Conservation (phyloP, 2,329 filamentous ascomycete species). For the Phyllosticta capitalensis region DNA sequence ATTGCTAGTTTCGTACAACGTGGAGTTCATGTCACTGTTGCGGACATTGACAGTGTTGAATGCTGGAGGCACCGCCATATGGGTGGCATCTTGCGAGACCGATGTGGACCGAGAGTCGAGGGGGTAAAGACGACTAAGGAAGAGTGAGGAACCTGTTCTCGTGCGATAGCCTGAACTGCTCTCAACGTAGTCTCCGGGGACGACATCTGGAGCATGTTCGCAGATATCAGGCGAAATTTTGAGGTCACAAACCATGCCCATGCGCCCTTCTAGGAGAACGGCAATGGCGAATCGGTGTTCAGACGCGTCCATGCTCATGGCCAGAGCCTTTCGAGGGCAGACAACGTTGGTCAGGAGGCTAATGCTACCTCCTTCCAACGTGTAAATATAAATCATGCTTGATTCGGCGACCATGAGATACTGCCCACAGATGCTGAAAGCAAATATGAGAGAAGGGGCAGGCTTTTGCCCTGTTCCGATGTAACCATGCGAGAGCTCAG, state of each 20-base stretch:
- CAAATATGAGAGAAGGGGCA: slow-evolving; percentile 34
- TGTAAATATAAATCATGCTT: slow-evolving; percentile 48
- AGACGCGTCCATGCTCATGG: slow-evolving; percentile 55
- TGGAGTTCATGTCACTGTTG: slow-evolving; percentile 17
- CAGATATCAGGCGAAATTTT: slow-evolving; percentile 1
- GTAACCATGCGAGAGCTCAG: not conserved
- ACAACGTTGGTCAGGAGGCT: slow-evolving; percentile 43
- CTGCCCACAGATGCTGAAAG: slow-evolving; percentile 48
- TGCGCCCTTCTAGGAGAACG: slow-evolving; percentile 49
- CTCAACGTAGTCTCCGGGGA: not conserved
- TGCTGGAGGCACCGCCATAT: not conserved
- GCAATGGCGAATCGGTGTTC: slow-evolving; percentile 47
- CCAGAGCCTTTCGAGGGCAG: slow-evolving; percentile 49
- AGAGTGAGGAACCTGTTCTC: slow-evolving; percentile 12
- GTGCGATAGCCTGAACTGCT: slow-evolving; percentile 5
- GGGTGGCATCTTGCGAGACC: not conserved
- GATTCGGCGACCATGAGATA: slow-evolving; percentile 49
- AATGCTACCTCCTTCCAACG: slow-evolving; percentile 30
- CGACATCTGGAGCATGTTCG: not conserved
- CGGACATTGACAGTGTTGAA: slow-evolving; percentile 22
- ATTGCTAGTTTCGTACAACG: slow-evolving; percentile 19
- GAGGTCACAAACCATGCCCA: slow-evolving; percentile 54
- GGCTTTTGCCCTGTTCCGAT: not conserved
- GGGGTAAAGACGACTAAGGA: slow-evolving; percentile 11
- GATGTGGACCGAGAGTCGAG: not conserved